Evolutionary conservation across 2,329 filamentous ascomycete genomes (phyloP).

Genomic region (Monosporascus sp.): DNA sequence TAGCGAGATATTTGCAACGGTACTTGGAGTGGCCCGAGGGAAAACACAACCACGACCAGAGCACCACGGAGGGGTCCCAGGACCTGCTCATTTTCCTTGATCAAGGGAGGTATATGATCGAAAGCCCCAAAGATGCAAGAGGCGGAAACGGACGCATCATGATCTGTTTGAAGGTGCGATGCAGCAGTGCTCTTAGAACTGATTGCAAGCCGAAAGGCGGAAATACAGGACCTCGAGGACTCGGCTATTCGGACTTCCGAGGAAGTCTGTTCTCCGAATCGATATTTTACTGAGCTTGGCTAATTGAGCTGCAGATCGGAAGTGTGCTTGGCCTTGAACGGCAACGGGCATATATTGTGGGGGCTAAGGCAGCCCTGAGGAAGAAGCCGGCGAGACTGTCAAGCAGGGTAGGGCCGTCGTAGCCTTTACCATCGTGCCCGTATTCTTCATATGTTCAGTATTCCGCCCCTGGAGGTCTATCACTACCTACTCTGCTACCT

Average conservation of each 20-base stretch:
- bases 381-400: constrained; percentile 15
- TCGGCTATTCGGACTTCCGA: constrained; percentile 4
- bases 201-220: background rate
- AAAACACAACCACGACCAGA: background rate
- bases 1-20: constrained; percentile 8
- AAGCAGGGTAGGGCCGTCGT: constrained; percentile 27
- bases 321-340: constrained; percentile 28
- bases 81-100: background rate
- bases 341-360: constrained; percentile 29
- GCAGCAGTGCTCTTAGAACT: background rate
- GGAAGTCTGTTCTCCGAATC: constrained; percentile 11
- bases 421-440: constrained; percentile 29
- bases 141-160: background rate
- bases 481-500: background rate
- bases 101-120: too few relatives aligned
- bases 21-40: background rate
- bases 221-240: constrained; percentile 1
- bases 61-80: background rate
- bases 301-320: constrained; percentile 13
- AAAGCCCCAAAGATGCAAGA: background rate
- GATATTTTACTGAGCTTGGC: too few relatives aligned
- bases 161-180: background rate
- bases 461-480: background rate
- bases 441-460: constrained; percentile 25
- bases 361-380: constrained; percentile 14